Base-by-base conservation (phyloP, 2,329 filamentous ascomycete species). In the Pestalotiopsis sp. region DNA sequence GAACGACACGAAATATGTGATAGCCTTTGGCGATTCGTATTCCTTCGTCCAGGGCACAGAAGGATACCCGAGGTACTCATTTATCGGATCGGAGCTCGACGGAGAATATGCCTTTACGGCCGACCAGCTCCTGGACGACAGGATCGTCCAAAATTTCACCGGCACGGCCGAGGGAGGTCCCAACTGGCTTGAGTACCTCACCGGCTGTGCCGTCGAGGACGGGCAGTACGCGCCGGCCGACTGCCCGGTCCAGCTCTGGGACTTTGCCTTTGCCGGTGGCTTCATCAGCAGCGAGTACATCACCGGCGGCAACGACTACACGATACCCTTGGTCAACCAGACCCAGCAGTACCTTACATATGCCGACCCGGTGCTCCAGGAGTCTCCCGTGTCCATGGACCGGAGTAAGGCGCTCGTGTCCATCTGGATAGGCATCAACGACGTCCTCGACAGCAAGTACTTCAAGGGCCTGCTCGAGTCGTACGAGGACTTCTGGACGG, bases 401-500 rank as follows among this genome's bases (percentile, higher is more conserved):
- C 2, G 23, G 12, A 65, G n/a, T 4, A 71, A 80, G 12, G 78
- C 81, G 2, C 75, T 87, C 3, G 78, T 85, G 0, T 83, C 83
- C 2, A 74, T 87, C 49, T 89, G 84, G 83, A 89, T 89, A 60
- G 87, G 85, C 1, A 81, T 89, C 69, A 89, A 89, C 73, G 87
- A 89, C 68, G 86, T 89, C 70, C 81, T 80, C 70, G 86, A 89
- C 73, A 82, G 82, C 6, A 79, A 41, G n/a, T 40, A 31, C 36
- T 12, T 77, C 14, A 80, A 82, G 56, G 82, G 81, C 62, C 79
- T 77, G 40, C 79, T 71, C 13, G 76, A 83, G 13, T 77, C 80
- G 12, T 87, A 86, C 70, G 78, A 79, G 3, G 75, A 73, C 0
- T 82, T 85, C 71, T 87, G 87, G 73, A 75, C 81, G 4, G 73